Evolutionary conservation across 2,329 filamentous ascomycete species (phyloP).

Genomic region (Fusarium odoratissimum): DNA sequence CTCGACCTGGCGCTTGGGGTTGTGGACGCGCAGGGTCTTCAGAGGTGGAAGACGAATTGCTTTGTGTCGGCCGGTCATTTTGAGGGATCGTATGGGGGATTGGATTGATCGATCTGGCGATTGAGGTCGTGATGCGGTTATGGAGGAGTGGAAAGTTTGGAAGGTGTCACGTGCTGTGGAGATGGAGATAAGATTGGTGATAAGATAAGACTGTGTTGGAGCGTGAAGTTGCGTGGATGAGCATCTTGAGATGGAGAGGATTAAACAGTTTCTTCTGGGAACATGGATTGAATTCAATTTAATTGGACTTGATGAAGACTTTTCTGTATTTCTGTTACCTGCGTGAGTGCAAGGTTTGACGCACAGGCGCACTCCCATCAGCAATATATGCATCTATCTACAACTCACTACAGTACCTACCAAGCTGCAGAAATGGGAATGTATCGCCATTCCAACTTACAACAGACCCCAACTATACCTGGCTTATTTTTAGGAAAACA

Average conservation of each 20-base stretch:
- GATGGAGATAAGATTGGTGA: not conserved
- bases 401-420: not conserved
- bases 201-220: conserved; percentile 6
- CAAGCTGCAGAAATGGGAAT: too few relatives aligned
- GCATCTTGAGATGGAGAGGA: not conserved
- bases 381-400: not conserved
- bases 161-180: conserved; percentile 38
- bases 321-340: too few relatives aligned
- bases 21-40: conserved; percentile 64
- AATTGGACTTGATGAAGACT: too few relatives aligned
- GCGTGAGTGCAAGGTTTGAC: not conserved
- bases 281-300: too few relatives aligned
- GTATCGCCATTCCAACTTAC: not conserved
- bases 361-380: not conserved
- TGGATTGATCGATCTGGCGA: not conserved
- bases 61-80: conserved; percentile 60
- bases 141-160: conserved; percentile 39
- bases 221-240: not conserved
- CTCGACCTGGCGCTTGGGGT: conserved; percentile 61
- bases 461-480: not conserved
- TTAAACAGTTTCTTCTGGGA: too few relatives aligned
- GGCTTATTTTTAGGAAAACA: not conserved
- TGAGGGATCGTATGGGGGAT: conserved; percentile 5
- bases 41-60: conserved; percentile 69
- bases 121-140: conserved; percentile 13